A percentile compares a stretch with the other conserved stretches of the same genome.
These are phyloP conservation scores for Straminergon stramineum DNA, from an alignment of 225 moss, liverwort and hornwort genomes.

Conservation along the genomic window DNA sequence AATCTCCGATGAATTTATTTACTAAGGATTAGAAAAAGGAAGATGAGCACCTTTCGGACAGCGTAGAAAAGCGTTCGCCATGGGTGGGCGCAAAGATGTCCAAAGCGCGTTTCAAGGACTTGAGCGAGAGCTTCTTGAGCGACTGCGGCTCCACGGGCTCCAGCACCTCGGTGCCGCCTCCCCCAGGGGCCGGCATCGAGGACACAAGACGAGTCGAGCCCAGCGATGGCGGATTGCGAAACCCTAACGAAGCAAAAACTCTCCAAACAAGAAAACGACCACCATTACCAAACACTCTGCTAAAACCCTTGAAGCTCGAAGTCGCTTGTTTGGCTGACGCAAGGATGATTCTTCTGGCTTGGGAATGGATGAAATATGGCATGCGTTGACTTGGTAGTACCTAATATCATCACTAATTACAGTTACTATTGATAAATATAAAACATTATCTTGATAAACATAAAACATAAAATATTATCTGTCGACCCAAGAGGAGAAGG, in stretches of 20 bases:
- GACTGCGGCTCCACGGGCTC: slow-evolving; percentile 89
- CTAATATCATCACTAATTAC: background rate
- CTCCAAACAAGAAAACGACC: background rate
- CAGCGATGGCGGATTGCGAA: background rate
- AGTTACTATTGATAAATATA: background rate
- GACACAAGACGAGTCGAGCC: background rate
- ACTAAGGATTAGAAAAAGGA: background rate
- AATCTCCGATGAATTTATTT: background rate
- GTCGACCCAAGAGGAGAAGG: background rate
- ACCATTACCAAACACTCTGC: background rate
- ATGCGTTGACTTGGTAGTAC: too few species aligned
- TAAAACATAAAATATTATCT: background rate
- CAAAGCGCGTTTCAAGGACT: slow-evolving; percentile 82
- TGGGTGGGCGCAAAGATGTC: slow-evolving; percentile 62
- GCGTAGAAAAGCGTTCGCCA: slow-evolving; percentile 42
- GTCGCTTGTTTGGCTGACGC: background rate
- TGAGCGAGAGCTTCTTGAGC: slow-evolving; percentile 80
- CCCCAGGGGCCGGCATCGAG: slow-evolving; percentile 60
- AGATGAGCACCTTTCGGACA: slow-evolving; percentile 31
- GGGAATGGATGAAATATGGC: background rate
- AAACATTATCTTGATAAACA: background rate
- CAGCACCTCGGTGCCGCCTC: slow-evolving; percentile 41
- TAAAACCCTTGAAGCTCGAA: background rate
- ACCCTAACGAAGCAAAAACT: background rate
- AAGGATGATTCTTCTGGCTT: background rate